Evolutionary conservation across 208 protist species (phyloP).

Genomic region (Trypanosoma lewisi): DNA sequence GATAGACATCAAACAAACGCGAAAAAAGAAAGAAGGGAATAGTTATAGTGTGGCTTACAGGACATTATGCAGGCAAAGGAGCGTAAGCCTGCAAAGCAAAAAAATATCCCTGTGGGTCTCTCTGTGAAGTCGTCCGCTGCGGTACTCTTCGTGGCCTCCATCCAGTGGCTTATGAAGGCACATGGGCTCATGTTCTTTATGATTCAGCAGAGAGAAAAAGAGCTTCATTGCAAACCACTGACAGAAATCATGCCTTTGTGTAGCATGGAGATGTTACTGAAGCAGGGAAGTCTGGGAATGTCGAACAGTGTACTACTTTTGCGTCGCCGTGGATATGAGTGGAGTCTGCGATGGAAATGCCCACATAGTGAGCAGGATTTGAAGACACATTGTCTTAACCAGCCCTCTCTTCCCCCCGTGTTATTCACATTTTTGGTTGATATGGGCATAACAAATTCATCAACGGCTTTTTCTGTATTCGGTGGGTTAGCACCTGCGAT

Average conservation of each 20-base stretch:
- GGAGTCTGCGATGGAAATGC: neutral
- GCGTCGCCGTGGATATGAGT: neutral
- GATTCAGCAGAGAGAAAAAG: neutral
- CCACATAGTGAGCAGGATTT: neutral
- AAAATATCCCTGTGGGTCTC: neutral
- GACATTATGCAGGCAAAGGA: conserved; percentile 2
- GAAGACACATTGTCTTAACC: neutral
- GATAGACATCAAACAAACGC: too few species aligned
- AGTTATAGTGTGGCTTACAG: neutral
- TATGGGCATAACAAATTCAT: conserved; percentile 10
- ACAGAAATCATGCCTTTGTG: neutral
- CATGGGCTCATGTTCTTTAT: conserved; percentile 16
- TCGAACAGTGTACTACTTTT: neutral
- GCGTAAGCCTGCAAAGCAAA: neutral
- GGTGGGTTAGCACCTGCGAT: conserved; percentile 3
- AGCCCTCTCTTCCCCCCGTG: neutral
- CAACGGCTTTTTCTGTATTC: conserved; percentile 1
- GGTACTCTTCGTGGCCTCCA: neutral
- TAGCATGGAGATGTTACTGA: neutral
- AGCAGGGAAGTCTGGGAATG: neutral
- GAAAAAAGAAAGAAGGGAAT: neutral
- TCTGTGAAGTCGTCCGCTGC: neutral
- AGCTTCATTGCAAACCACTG: neutral
- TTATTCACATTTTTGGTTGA: conserved; percentile 10
- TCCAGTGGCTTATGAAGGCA: neutral